A percentile compares a stretch with the other conserved stretches of the same genome.
Conservation (phyloP, 305 asterid species). For the Fraxinus sp. region DNA sequence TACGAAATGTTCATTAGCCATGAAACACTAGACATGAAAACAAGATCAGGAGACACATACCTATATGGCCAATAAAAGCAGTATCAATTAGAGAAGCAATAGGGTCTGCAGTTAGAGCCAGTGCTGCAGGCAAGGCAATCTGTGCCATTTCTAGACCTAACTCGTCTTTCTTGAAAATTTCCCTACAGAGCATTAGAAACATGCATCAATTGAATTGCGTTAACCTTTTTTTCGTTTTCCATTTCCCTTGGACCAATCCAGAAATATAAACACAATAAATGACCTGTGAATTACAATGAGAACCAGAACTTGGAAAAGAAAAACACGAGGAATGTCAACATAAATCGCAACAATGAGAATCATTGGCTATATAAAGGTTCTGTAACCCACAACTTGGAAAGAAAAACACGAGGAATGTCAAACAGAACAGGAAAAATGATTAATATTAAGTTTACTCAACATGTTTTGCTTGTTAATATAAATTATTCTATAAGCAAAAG, state of each 20-base stretch:
- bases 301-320: not conserved
- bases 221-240: not conserved
- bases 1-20: not conserved
- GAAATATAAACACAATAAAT: not conserved
- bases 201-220: not conserved
- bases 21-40: not conserved
- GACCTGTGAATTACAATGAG: not conserved
- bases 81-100: conserved; percentile 48
- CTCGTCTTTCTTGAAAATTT: conserved; percentile 39
- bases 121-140: conserved; percentile 43
- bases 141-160: conserved; percentile 38
- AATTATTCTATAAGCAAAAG: not conserved
- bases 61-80: conserved; percentile 48
- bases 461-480: not conserved
- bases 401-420: not conserved
- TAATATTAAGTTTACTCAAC: not conserved
- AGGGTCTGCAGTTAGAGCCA: conserved; percentile 48
- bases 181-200: conserved; percentile 16
- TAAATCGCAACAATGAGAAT: not conserved
- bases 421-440: not conserved
- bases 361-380: not conserved
- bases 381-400: not conserved
- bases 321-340: not conserved
- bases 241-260: not conserved
- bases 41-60: conserved; percentile 17